A percentile compares a stretch with the other conserved stretches of the same genome.
These are phyloP conservation scores for Cucurbita moschata DNA, from an alignment of 306 rosid species.

Conservation along the genomic window DNA sequence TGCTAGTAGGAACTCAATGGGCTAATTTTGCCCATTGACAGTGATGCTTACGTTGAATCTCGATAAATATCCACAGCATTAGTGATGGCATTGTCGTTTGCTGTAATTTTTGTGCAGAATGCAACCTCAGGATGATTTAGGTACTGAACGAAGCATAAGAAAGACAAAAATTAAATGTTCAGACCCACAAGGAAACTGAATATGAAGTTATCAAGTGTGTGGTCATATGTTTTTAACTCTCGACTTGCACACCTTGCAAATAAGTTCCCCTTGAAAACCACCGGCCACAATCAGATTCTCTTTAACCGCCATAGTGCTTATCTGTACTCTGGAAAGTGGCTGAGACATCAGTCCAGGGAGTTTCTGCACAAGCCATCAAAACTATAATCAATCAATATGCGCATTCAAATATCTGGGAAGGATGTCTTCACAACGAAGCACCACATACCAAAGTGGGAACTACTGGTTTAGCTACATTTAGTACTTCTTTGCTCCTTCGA, in stretches of 20 bases:
- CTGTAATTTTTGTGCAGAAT: slow-evolving; percentile 58
- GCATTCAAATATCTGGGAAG: neutral
- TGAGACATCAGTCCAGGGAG: slow-evolving; percentile 34
- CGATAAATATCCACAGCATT: slow-evolving; percentile 70
- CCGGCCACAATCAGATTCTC: slow-evolving; percentile 75
- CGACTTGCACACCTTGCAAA: slow-evolving; percentile 58
- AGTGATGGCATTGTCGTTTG: slow-evolving; percentile 75
- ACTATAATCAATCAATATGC: neutral
- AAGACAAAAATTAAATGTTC: neutral
- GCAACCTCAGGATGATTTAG: slow-evolving; percentile 51
- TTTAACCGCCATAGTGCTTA: slow-evolving; percentile 86
- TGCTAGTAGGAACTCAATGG: neutral
- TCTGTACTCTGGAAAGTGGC: slow-evolving; percentile 65
- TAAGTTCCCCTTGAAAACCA: slow-evolving; percentile 88
- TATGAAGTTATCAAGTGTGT: neutral
- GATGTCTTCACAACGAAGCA: neutral
- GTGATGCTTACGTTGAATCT: slow-evolving; percentile 29
- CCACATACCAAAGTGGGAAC: slow-evolving; percentile 48
- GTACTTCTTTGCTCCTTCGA: slow-evolving; percentile 58
- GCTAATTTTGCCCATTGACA: neutral
- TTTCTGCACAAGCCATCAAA: slow-evolving; percentile 20
- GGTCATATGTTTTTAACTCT: neutral
- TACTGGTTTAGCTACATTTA: slow-evolving; percentile 58
- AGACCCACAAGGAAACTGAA: neutral
- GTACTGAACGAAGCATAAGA: slow-evolving; percentile 25